Conservation (phyloP, 148 eudicot genomes). For the Rhododendron molle region DNA sequence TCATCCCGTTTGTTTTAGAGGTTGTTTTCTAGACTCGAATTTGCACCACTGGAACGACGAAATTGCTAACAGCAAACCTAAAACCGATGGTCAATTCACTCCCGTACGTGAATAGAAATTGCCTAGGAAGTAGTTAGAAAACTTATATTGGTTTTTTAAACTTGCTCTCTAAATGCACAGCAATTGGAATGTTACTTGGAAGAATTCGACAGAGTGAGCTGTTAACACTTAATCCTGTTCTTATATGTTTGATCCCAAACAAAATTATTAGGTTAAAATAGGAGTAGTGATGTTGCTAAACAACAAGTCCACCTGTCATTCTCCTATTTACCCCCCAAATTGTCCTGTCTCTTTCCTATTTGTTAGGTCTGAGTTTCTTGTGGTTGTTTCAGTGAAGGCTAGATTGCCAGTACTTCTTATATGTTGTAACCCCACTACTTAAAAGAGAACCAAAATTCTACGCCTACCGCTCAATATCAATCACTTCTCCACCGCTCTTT, state of each 20-base stretch:
- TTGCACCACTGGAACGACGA: background rate
- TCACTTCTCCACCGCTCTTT: no score
- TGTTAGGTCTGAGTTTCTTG: background rate
- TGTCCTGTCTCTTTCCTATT: slow-evolving; percentile 16
- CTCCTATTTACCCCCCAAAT: background rate
- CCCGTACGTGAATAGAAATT: background rate
- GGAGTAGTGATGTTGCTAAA: background rate
- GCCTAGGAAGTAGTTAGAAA: background rate
- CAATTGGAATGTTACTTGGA: background rate
- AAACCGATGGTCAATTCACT: background rate
- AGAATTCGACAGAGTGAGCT: background rate
- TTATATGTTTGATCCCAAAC: background rate
- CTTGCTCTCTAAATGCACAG: background rate
- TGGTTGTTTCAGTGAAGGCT: background rate
- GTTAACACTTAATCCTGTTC: background rate
- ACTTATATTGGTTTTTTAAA: background rate
- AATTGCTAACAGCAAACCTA: background rate
- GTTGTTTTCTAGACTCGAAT: background rate
- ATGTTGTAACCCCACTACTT: no score
- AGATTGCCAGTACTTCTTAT: no score
- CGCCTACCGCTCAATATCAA: no score
- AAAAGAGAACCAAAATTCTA: no score
- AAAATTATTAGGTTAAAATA: background rate
- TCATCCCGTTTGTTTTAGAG: background rate
- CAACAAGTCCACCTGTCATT: slow-evolving; percentile 9